Base-by-base conservation (phyloP, 768 basidiomycete genomes). In the Lactarius evosmus region DNA sequence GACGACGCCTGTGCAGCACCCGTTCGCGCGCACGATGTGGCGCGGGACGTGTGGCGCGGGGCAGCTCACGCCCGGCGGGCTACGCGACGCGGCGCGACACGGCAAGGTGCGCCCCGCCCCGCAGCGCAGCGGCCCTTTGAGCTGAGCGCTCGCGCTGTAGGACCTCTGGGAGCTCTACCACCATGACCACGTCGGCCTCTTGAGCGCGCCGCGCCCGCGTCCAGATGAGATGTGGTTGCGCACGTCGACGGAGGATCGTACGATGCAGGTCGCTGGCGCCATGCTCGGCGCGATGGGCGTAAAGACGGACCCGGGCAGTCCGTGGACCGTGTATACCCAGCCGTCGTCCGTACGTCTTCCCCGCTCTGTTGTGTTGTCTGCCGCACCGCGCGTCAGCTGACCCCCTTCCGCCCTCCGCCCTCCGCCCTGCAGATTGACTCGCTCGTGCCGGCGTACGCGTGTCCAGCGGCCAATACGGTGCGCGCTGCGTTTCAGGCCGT, bases 131-230 rank as follows among this genome's bases (percentile, higher is more conserved):
- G n/a, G n/a, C n/a, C n/a, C 12, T 1, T n/a, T 19, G 19, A 8
- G 0, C 41, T n/a, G n/a, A 44, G n/a, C n/a, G n/a, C n/a, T n/a
- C 4, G 22, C 4, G 11, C 4, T 36, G 14, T 44, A 82, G 82
- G 81, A 82, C 65, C 76, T 82, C 66, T 80, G 78, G 76, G 74
- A 73, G 2, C 77, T 82, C 17, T 82, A 82, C 67, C 70, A 82
- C 67, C 70, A 73, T 46, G 67, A 69, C 33, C 70, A 67, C 56
- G 67, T 80, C 14, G 74, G 72, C 2, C 79, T 81, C 63, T 67
- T 82, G 61, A 61, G 72, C 11, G 62, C 54, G 0, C 77, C 79
- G 17, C 69, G 76, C 46, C 65, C 79, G 19, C 69, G 76, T 44
- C 65, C 72, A 17, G 61, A 70, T 14, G 76, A 79, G 27, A 76